A percentile compares a stretch with the other conserved stretches of the same genome.
phyloP scores from a whole-genome alignment of 495 filamentous ascomycete species.

The Jackrogersella multiformis region DNA sequence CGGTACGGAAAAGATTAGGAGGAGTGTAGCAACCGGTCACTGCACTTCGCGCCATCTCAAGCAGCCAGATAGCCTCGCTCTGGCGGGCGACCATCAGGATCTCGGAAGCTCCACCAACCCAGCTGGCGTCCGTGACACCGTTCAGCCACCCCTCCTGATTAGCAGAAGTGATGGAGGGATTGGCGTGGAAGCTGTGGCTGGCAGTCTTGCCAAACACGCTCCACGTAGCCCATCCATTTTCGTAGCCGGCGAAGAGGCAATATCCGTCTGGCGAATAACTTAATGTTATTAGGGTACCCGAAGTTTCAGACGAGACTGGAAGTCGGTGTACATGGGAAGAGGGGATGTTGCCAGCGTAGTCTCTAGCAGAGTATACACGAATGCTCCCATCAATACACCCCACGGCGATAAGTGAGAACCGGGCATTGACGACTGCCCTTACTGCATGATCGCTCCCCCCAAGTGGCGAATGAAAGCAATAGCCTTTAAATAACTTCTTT shows the following conservation, averaged over 20 bases:
- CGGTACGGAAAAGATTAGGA: conserved; percentile 84
- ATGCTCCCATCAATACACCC: conserved; percentile 84
- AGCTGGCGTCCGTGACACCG: conserved; percentile 77
- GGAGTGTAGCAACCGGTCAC: conserved; percentile 89
- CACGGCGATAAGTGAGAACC: conserved; percentile 91
- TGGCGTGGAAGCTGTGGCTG: conserved; percentile 79
- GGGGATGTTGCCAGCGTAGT: conserved; percentile 92
- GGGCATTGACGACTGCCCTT: conserved; percentile 86
- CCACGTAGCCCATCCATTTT: conserved; percentile 94
- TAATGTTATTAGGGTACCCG: conserved; percentile 77
- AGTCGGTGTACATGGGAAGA: conserved; percentile 81
- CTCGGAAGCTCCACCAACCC: conserved; percentile 88
- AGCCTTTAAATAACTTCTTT: conserved; percentile 83
- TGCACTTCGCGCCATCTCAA: conserved; percentile 92
- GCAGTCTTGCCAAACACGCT: conserved; percentile 94
- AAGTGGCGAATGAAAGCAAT: conserved; percentile 85
- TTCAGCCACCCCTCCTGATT: conserved; percentile 83
- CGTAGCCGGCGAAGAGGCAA: conserved; percentile 92
- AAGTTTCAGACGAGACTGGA: conserved; percentile 68
- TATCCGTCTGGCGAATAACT: conserved; percentile 96
- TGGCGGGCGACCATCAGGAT: conserved; percentile 74
- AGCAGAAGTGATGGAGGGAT: conserved; percentile 66
- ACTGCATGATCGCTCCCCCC: conserved; percentile 67
- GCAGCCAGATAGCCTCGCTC: conserved; percentile 81
- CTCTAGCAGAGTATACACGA: conserved; percentile 85